phyloP scores from a whole-genome alignment of 352 stramenopile species.

The Globisporangium orthogonon region DNA sequence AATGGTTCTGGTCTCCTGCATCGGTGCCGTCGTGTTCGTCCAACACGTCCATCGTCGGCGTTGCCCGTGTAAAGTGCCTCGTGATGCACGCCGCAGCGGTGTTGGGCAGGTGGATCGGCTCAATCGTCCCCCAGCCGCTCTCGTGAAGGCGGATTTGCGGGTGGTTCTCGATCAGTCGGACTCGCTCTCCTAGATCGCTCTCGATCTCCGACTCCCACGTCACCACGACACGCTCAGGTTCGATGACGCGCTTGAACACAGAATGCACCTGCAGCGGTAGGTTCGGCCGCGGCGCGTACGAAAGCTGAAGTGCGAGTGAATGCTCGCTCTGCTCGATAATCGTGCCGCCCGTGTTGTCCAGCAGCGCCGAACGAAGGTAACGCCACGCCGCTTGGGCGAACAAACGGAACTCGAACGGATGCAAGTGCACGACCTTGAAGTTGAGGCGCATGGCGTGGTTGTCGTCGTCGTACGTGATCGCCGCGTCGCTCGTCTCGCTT shows the following conservation, averaged over 20 bases:
- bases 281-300: background rate
- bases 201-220: slow-evolving; percentile 1
- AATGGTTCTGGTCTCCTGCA: background rate
- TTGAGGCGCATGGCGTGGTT: background rate
- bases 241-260: background rate
- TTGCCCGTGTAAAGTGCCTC: slow-evolving; percentile 3
- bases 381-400: slow-evolving; percentile 2
- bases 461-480: too few relatives aligned
- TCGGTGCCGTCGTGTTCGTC: background rate
- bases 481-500: background rate
- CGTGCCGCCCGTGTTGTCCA: background rate
- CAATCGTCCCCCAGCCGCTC: background rate
- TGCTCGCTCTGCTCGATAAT: background rate
- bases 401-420: slow-evolving; percentile 5
- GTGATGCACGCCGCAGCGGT: background rate
- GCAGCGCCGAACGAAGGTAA: background rate
- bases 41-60: background rate
- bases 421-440: slow-evolving; percentile 4
- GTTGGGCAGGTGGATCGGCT: slow-evolving; percentile 1
- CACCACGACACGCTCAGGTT: slow-evolving; percentile 3
- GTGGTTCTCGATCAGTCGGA: background rate
- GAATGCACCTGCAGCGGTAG: background rate
- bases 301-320: background rate
- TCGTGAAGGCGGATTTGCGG: background rate
- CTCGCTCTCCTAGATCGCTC: background rate